phyloP scores from a whole-genome alignment of 2,329 filamentous ascomycete genomes.

The Ophiostoma quercus region DNA sequence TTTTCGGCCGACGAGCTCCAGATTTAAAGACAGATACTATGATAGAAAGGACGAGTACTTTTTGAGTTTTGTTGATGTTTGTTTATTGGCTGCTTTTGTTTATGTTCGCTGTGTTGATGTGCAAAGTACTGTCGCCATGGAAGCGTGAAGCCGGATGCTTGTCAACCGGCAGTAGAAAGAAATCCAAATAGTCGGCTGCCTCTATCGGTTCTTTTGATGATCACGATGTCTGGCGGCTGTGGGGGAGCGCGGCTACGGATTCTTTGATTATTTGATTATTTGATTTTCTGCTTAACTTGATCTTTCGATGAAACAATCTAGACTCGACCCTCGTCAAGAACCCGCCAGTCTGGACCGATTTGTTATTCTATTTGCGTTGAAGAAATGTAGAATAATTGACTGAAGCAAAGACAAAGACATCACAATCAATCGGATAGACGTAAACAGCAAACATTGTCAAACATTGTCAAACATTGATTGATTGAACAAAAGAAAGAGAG shows the following conservation, averaged over 20 bases:
- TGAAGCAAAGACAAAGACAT: too few species aligned
- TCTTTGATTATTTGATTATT: not conserved
- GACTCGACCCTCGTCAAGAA: too few species aligned
- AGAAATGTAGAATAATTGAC: not conserved
- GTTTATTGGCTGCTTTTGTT: not conserved
- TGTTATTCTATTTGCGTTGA: not conserved
- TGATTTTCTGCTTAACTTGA: not conserved
- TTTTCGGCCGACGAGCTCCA: not conserved
- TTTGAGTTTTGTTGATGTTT: not conserved
- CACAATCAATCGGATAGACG: not conserved
- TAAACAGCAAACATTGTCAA: not conserved
- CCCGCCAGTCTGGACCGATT: not conserved
- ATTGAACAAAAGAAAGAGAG: not conserved
- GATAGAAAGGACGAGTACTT: not conserved
- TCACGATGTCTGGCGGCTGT: not conserved
- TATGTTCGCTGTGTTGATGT: not conserved
- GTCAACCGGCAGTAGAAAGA: not conserved
- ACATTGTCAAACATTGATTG: too few species aligned
- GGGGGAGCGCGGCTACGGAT: not conserved
- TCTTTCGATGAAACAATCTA: not conserved
- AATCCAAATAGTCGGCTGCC: not conserved
- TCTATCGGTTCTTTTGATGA: not conserved
- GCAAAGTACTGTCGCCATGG: not conserved
- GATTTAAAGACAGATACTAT: too few species aligned
- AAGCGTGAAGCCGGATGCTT: not conserved